A percentile compares a stretch with the other conserved stretches of the same genome.
phyloP scores from a whole-genome alignment of 2,329 filamentous ascomycete species.

The Coniochaeta sp. region DNA sequence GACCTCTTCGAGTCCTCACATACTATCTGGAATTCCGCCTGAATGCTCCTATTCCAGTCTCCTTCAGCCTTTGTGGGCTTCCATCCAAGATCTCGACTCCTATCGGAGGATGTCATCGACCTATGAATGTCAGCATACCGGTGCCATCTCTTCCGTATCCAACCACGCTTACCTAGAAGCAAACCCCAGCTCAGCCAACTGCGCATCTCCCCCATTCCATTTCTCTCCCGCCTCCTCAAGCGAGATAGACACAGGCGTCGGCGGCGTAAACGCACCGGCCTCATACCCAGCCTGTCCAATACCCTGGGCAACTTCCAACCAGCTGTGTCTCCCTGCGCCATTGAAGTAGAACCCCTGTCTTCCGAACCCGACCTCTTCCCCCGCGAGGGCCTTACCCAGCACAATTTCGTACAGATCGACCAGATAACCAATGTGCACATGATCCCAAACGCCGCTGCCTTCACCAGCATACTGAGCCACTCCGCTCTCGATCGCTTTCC shows the following conservation, averaged over 20 bases:
- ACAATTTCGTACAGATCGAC: slow-evolving; percentile 31
- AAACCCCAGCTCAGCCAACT: slow-evolving; percentile 17
- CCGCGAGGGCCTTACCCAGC: slow-evolving; percentile 22
- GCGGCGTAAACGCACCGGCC: slow-evolving; percentile 22
- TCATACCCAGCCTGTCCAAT: slow-evolving; percentile 25
- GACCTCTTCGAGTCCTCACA: neutral
- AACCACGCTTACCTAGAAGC: neutral
- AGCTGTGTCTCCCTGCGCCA: slow-evolving; percentile 29
- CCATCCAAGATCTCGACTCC: slow-evolving; percentile 24
- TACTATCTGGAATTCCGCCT: slow-evolving; percentile 7
- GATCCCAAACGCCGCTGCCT: slow-evolving; percentile 29
- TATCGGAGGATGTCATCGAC: slow-evolving; percentile 15
- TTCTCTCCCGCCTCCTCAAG: slow-evolving; percentile 20
- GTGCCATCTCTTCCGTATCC: neutral
- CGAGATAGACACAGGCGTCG: slow-evolving; percentile 16
- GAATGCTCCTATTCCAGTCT: slow-evolving; percentile 17
- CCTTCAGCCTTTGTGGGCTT: slow-evolving; percentile 21
- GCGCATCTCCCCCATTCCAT: slow-evolving; percentile 13
- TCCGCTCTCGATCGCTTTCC: slow-evolving; percentile 14
- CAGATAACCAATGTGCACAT: slow-evolving; percentile 38
- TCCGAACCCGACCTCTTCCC: slow-evolving; percentile 24
- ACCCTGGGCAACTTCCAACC: slow-evolving; percentile 28
- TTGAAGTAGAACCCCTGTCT: slow-evolving; percentile 35
- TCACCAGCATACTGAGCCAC: slow-evolving; percentile 25
- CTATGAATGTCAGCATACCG: slow-evolving; percentile 23